Evolutionary conservation across 2,329 filamentous ascomycete genomes (phyloP).

Genomic region (Metarhizium rileyi): DNA sequence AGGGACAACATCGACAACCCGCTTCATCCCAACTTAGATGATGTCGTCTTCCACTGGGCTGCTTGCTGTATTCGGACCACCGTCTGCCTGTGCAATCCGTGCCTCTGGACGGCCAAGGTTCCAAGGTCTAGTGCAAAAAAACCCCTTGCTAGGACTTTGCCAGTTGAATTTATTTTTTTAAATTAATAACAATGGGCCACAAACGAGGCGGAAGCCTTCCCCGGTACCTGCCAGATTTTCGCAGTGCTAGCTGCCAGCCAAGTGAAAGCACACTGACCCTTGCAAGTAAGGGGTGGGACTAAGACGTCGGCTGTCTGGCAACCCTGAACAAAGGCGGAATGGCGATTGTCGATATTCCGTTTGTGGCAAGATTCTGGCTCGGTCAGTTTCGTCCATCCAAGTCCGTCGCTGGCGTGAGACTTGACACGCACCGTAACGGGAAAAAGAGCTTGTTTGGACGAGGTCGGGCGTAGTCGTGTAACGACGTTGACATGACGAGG

Average conservation of each 20-base stretch:
- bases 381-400: neutral
- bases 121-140: neutral
- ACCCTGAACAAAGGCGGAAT: slow-evolving; percentile 9
- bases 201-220: slow-evolving; percentile 20
- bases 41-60: slow-evolving; percentile 13
- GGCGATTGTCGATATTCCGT: slow-evolving; percentile 9
- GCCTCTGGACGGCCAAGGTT: slow-evolving; percentile 7
- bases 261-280: neutral
- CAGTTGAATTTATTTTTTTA: slow-evolving; percentile 16
- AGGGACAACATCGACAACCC: neutral
- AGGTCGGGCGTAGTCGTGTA: neutral
- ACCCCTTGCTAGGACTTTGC: neutral
- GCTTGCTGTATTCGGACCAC: too few relatives aligned
- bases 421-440: neutral
- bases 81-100: too few relatives aligned
- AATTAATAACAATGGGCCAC: slow-evolving; percentile 19
- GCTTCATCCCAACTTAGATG: neutral
- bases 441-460: neutral
- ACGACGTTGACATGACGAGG: too few relatives aligned
- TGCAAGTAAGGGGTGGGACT: neutral
- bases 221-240: slow-evolving; percentile 13
- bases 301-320: neutral
- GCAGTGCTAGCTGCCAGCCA: neutral
- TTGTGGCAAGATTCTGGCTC: neutral
- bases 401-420: neutral